A percentile compares a stretch with the other conserved stretches of the same genome.
Evolutionary conservation across 31 red algal species (phyloP).

Genomic region (Asparagopsis taxiformis): DNA sequence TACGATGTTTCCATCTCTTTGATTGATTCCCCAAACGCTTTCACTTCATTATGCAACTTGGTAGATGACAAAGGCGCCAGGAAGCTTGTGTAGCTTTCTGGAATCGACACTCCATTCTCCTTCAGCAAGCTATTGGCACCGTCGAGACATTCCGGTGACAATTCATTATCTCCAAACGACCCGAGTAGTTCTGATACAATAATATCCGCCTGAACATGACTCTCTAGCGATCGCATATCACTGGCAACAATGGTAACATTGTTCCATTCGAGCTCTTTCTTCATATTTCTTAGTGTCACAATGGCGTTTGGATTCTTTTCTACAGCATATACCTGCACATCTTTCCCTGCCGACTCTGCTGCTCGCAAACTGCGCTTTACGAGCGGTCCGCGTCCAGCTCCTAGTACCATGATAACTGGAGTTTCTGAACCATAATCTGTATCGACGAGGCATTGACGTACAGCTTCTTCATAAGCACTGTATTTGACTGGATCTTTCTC

Average conservation of each 20-base stretch:
- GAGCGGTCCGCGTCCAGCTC: slow-evolving; percentile 86
- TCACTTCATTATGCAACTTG: slow-evolving; percentile 81
- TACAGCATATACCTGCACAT: slow-evolving; percentile 74
- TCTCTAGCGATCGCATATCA: slow-evolving; percentile 76
- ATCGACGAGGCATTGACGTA: slow-evolving; percentile 72
- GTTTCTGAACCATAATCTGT: slow-evolving; percentile 37
- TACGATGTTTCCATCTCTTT: slow-evolving; percentile 87
- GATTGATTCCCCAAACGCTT: slow-evolving; percentile 41
- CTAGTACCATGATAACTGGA: slow-evolving; percentile 83
- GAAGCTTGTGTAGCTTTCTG: slow-evolving; percentile 75
- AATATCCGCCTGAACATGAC: slow-evolving; percentile 62
- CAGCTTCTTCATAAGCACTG: slow-evolving; percentile 82
- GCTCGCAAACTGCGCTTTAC: slow-evolving; percentile 78
- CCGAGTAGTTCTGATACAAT: slow-evolving; percentile 91
- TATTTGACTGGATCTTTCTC: slow-evolving; percentile 96
- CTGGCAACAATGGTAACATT: slow-evolving; percentile 78
- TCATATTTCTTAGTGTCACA: slow-evolving; percentile 81
- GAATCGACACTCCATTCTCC: slow-evolving; percentile 76
- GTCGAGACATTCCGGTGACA: slow-evolving; percentile 87
- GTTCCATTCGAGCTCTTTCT: slow-evolving; percentile 68
- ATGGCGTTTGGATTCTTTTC: slow-evolving; percentile 96
- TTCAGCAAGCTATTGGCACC: slow-evolving; percentile 69
- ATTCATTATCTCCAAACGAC: slow-evolving; percentile 96
- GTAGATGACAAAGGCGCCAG: slow-evolving; percentile 82
- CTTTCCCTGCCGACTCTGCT: slow-evolving; percentile 47